Evolutionary conservation across 2,329 filamentous ascomycete species (phyloP).

Genomic region (Fusarium tuaranense): DNA sequence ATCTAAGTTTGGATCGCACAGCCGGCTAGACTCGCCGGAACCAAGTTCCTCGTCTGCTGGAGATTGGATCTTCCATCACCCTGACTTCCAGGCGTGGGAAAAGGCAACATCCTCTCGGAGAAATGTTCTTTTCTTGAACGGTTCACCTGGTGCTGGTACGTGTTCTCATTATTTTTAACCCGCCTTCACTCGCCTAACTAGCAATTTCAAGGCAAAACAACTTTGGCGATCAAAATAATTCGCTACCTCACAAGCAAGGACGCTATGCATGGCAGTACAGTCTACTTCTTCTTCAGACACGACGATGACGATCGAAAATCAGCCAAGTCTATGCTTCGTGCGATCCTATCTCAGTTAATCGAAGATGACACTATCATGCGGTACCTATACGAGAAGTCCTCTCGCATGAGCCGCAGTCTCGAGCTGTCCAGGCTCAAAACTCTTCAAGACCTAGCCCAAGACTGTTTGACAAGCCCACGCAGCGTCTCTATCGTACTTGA

Average conservation of each 20-base stretch:
- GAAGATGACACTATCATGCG: neutral
- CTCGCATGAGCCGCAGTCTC: neutral
- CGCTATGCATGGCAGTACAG: neutral
- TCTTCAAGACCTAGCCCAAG: neutral
- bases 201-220: slow-evolving; percentile 15
- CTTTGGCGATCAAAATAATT: slow-evolving; percentile 10
- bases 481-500: slow-evolving; percentile 8
- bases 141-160: slow-evolving; percentile 10
- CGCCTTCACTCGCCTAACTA: no score
- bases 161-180: no score
- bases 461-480: neutral
- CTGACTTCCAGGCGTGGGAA: slow-evolving; percentile 10
- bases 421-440: slow-evolving; percentile 1
- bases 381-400: neutral
- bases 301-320: neutral
- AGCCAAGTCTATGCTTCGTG: slow-evolving; percentile 1
- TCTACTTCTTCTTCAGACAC: slow-evolving; percentile 23
- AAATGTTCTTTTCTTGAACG: slow-evolving; percentile 16
- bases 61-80: slow-evolving; percentile 13
- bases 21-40: fast-evolving
- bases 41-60: slow-evolving; percentile 4
- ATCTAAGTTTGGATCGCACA: fast-evolving
- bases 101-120: neutral
- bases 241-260: neutral
- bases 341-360: slow-evolving; percentile 5